Conservation (phyloP, 2,329 filamentous ascomycete genomes). For the Dendryphion nanum region DNA sequence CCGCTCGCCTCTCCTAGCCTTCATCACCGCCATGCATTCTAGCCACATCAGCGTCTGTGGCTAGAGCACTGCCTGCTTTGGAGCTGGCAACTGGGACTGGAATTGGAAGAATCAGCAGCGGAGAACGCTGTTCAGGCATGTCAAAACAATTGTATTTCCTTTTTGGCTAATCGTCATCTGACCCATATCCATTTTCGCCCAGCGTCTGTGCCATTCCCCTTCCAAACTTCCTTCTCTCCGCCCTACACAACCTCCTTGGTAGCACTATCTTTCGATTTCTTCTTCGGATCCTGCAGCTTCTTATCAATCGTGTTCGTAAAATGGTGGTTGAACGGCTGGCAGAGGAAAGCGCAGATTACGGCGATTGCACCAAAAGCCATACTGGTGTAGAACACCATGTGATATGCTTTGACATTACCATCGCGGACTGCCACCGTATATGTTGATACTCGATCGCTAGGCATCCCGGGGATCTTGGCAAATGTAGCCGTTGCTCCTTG, state of each 20-base stretch:
- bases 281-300: conserved; percentile 9
- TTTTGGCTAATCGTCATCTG: too few relatives aligned
- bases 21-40: too few relatives aligned
- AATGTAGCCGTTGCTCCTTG: conserved; percentile 7
- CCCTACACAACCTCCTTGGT: conserved; percentile 1
- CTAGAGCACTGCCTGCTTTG: too few relatives aligned
- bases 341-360: conserved; percentile 16
- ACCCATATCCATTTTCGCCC: too few relatives aligned
- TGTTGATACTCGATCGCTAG: conserved; percentile 5
- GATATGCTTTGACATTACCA: conserved; percentile 14
- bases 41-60: too few relatives aligned
- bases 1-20: too few relatives aligned
- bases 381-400: conserved; percentile 16
- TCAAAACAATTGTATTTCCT: too few relatives aligned
- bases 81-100: too few relatives aligned
- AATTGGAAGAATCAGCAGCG: too few relatives aligned
- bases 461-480: conserved; percentile 12
- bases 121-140: too few relatives aligned
- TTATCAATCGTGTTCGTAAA: conserved; percentile 13
- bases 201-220: too few relatives aligned
- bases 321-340: conserved; percentile 12
- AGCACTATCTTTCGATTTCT: neutral
- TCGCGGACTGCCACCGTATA: conserved; percentile 11
- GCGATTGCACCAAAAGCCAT: conserved; percentile 16
- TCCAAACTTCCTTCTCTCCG: too few relatives aligned